Base-by-base conservation (phyloP, 441 rosid genomes). In the Pelargonium myrrhifolium region DNA sequence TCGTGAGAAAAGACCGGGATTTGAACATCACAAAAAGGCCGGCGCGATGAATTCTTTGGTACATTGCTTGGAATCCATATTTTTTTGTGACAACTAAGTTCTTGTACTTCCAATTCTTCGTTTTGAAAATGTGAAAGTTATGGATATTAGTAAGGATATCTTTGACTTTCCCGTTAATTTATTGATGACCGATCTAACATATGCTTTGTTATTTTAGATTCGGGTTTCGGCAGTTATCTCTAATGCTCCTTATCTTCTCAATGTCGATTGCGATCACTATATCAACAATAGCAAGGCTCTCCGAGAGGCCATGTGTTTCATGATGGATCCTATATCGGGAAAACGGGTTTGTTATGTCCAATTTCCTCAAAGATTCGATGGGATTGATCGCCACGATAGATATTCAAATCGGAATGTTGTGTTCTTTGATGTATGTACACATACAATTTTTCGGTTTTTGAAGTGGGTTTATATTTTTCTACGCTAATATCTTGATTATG, bases 1-100 rank as follows among this genome's bases (percentile, higher is more conserved):
- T 72, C 97, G 99, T 65, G 99, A 93, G 80, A 93, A 93, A 83
- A 84, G 99, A 74, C 96, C 96, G 1, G 97, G 97, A 39, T 91
- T 86, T 74, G 95, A 93, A 70, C 99, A 93, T 75, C 97, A 93
- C 64, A 93, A 93, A 80, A 93, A 93, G 65, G 99, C 97, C 35
- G 99, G 99, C 31, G 99, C 99, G 53, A 93, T 93, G 99, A 93
- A 93, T 77, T 70, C 97, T 53, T 73, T 91, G 88, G 99, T 89
- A 84, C 69, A 74, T 55, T n/a, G 9, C 60, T 22, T n/a, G 56
- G 6, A 3, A 14, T 15, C 2, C 15, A 11, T 1, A 1, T 24
- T 35, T 35, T 31, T 4, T 7, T 7, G 37, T 7, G 5, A 31
- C 37, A 31, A 2, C 37, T 31, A 31, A 31, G n/a, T n/a, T 9